Evolutionary conservation across 2,329 filamentous ascomycete species (phyloP).

Genomic region (Diaporthe citrichinensis): DNA sequence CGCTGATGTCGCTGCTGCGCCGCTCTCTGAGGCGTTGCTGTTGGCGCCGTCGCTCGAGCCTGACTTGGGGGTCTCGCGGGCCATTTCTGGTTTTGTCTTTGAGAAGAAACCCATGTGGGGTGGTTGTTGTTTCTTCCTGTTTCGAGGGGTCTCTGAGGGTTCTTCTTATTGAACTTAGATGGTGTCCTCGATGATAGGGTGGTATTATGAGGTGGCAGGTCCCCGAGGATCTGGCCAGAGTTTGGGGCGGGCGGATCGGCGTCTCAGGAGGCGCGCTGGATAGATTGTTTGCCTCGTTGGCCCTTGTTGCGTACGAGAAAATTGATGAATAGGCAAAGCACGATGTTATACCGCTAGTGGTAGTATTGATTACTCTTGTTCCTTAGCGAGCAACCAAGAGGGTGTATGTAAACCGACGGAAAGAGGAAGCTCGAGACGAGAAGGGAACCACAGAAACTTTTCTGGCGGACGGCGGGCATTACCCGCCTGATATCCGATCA

Average conservation of each 20-base stretch:
- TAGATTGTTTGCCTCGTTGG: not conserved
- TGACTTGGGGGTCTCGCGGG: conserved; percentile 28
- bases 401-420: not conserved
- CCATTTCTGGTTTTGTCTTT: conserved; percentile 35
- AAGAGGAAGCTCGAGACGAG: conserved; percentile 30
- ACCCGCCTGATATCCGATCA: conserved; percentile 21
- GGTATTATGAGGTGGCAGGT: not conserved
- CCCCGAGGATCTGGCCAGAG: not conserved
- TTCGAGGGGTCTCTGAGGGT: not conserved
- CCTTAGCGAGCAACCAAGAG: not conserved
- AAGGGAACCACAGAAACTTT: not conserved
- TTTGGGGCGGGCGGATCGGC: not conserved
- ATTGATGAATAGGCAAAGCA: conserved; percentile 20
- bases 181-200: not conserved
- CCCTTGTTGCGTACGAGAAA: not conserved
- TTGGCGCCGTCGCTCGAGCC: not conserved
- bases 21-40: not conserved
- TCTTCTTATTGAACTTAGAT: not conserved
- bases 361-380: not conserved
- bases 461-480: conserved; percentile 2
- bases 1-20: conserved; percentile 22
- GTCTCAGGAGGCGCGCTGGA: conserved; percentile 5
- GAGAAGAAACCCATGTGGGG: conserved; percentile 38
- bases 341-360: conserved; percentile 10
- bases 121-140: not conserved